Percentiles rank a stretch among this genome's conserved stretches.
Evolutionary conservation across 805 yeast species (phyloP).

Genomic region (Pichia occidentalis): DNA sequence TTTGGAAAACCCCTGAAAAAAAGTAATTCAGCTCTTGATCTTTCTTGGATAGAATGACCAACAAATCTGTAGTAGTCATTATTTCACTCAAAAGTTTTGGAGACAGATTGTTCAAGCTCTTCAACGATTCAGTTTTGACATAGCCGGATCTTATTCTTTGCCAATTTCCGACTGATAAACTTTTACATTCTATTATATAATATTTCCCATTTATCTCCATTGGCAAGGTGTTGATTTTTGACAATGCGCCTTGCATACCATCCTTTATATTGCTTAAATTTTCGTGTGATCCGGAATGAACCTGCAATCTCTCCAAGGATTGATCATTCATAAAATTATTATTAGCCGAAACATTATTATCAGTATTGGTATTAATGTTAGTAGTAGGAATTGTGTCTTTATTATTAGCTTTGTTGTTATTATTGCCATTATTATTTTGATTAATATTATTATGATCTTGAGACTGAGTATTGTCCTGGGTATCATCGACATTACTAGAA

Average conservation of each 20-base stretch:
- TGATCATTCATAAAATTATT: background rate
- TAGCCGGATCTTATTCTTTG: constrained; percentile 67
- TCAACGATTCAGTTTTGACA: constrained; percentile 34
- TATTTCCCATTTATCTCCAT: constrained; percentile 58
- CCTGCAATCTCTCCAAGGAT: constrained; percentile 13
- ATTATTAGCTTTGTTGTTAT: constrained; percentile 2
- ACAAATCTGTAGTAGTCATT: constrained; percentile 63
- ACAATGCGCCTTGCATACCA: constrained; percentile 17
- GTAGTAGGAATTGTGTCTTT: no score
- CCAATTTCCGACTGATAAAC: constrained; percentile 75
- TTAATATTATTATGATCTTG: background rate
- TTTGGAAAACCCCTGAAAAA: constrained; percentile 65
- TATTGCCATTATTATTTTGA: background rate
- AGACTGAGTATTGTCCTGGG: background rate
- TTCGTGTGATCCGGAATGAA: background rate
- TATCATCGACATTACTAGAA: constrained; percentile 1
- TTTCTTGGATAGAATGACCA: constrained; percentile 64
- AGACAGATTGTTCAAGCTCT: constrained; percentile 51
- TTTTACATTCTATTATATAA: constrained; percentile 56
- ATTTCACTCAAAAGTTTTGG: constrained; percentile 58
- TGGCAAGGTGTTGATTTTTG: constrained; percentile 32
- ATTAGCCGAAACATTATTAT: background rate
- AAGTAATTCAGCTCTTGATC: constrained; percentile 72
- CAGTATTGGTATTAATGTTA: background rate
- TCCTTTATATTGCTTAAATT: constrained; percentile 1